Conservation (phyloP, 345 rosid genomes). For the Populus nigra region DNA sequence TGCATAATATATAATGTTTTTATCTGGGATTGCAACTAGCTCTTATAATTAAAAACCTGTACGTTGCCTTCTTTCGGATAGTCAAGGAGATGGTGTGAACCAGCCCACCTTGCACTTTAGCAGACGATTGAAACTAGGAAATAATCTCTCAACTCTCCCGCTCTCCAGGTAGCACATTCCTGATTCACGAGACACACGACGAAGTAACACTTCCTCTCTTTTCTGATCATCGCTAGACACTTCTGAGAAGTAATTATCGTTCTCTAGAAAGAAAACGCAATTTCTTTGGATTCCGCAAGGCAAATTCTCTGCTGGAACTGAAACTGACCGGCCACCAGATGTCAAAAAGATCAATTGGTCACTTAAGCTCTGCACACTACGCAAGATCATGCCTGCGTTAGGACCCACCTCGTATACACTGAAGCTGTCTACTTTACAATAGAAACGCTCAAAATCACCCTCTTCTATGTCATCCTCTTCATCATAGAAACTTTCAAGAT, state of each 20-base stretch:
- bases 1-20: no score
- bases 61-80: no score
- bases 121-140: background rate
- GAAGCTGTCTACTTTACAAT: background rate
- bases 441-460: no score
- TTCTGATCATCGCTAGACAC: no score
- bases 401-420: background rate
- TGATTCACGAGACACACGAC: background rate
- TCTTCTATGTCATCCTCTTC: no score
- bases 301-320: background rate
- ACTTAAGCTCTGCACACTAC: background rate
- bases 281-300: background rate
- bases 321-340: background rate
- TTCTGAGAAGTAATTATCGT: no score
- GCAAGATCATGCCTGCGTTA: background rate
- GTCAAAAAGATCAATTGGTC: background rate
- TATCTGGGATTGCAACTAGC: no score
- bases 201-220: no score
- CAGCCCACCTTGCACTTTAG: background rate
- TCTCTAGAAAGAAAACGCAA: background rate
- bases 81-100: no score
- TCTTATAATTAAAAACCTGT: no score
- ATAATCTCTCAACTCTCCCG: background rate
- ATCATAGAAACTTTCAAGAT: no score
- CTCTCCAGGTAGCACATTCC: background rate